phyloP scores from a whole-genome alignment of 2,329 filamentous ascomycete species.

The Zymoseptoria brevis region DNA sequence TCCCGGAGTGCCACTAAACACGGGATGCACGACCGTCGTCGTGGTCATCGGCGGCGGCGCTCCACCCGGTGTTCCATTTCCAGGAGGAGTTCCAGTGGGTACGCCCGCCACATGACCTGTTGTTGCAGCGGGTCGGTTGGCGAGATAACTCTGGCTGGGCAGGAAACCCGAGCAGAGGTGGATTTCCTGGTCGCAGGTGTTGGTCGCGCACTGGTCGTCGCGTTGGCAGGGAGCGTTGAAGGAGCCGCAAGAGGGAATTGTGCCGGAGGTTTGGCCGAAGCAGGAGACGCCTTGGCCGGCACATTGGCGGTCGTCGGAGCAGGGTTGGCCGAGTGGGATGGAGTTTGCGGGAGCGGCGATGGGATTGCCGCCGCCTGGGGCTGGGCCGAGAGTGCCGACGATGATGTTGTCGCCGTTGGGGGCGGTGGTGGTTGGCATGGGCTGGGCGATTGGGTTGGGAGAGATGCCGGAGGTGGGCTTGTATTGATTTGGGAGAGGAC shows the following conservation, averaged over 20 bases:
- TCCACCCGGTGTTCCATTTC: not conserved
- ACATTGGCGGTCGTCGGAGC: conserved; percentile 10
- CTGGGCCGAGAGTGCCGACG: conserved; percentile 1
- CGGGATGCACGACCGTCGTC: not conserved
- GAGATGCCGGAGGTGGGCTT: not conserved
- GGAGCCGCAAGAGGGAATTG: conserved; percentile 9
- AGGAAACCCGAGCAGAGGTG: conserved; percentile 5
- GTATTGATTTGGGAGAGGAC: not conserved
- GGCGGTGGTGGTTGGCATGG: not conserved
- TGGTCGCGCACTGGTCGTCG: conserved; percentile 14
- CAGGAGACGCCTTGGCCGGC: conserved; percentile 10
- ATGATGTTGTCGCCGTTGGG: not conserved
- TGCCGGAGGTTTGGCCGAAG: conserved; percentile 7
- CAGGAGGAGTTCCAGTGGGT: too few relatives aligned
- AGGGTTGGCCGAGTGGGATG: conserved; percentile 11
- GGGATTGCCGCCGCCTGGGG: not conserved
- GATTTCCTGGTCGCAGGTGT: conserved; percentile 12
- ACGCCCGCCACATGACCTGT: not conserved
- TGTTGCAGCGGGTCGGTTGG: not conserved
- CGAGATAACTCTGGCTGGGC: not conserved
- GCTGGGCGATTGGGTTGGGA: not conserved
- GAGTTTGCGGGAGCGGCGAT: conserved; percentile 12
- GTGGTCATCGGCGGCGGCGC: not conserved
- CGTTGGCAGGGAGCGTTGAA: conserved; percentile 14
- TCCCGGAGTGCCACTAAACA: not conserved